Evolutionary conservation across 768 basidiomycete species (phyloP).

Genomic region (Suillus subaureus): DNA sequence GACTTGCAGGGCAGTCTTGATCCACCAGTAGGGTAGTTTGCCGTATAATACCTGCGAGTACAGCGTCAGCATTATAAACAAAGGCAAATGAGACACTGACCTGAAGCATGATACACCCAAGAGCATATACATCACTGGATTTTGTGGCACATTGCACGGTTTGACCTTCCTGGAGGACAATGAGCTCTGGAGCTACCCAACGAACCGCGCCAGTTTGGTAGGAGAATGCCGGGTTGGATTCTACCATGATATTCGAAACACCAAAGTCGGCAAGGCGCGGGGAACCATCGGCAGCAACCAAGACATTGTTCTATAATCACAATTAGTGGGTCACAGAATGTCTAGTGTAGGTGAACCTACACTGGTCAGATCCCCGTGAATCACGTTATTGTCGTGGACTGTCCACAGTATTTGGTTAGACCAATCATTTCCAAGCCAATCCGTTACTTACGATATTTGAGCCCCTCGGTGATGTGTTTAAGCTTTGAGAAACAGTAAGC

Average conservation of each 20-base stretch:
- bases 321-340: neutral
- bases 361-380: slow-evolving; percentile 14
- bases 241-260: slow-evolving; percentile 38
- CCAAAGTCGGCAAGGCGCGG: slow-evolving; percentile 49
- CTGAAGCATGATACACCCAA: slow-evolving; percentile 38
- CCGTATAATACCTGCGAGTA: slow-evolving; percentile 23
- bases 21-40: slow-evolving; percentile 25
- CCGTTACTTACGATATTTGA: slow-evolving; percentile 21
- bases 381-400: slow-evolving; percentile 7
- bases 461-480: slow-evolving; percentile 22
- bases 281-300: slow-evolving; percentile 41
- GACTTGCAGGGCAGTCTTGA: slow-evolving; percentile 27
- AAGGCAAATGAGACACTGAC: slow-evolving; percentile 30
- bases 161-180: slow-evolving; percentile 13
- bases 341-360: neutral
- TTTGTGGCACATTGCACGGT: slow-evolving; percentile 12
- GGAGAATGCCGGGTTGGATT: slow-evolving; percentile 27
- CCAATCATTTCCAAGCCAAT: neutral
- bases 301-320: slow-evolving; percentile 12
- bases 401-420: neutral
- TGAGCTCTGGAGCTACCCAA: slow-evolving; percentile 45
- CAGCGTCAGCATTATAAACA: neutral
- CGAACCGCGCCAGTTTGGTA: slow-evolving; percentile 34
- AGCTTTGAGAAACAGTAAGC: slow-evolving; percentile 21
- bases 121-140: slow-evolving; percentile 46